Evolutionary conservation across 352 stramenopile species (phyloP), one percentile per base, ranked within the genome.

Genomic region (Phytopythium ostracodes): DNA sequence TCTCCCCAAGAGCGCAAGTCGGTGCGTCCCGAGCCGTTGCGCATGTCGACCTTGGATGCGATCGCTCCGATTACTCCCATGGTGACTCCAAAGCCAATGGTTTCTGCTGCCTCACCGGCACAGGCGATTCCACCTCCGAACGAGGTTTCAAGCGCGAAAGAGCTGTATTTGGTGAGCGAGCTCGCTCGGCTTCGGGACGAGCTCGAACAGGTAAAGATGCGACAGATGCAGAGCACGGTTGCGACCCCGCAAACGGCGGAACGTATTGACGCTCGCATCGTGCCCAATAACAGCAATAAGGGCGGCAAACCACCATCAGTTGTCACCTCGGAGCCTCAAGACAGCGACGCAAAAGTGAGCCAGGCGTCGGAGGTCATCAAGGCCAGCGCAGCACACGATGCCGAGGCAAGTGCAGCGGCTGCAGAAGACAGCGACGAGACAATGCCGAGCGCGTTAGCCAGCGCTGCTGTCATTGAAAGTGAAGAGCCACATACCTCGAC

Each of bases 91-190:
- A 47, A 59, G 22, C 40, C n/a, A 25, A 17, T 8, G 5, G 25
- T 22, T 25, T 5, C n/a, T 22, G 18, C 33, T n/a, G 4, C 33
- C 4, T 4, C 24, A 0, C 8, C 20, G 14, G 2, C 14, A 17
- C 31, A 57, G 10, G 51, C 12, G 18, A 29, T 46, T 5, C 35
- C 24, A 8, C 20, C 54, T 17, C 36, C 54, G 25, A 20, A 8
- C 18, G n/a, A 35, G 17, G 3, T 12, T 8, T 15, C 54, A 24
- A 59, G 40, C 40, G 27, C 66, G 22, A 79, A 75, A 40, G 74
- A 85, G 18, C 50, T 71, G 35, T 60, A 56, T 1, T 60, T 84
- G 31, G 62, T 71, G 35, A 67, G 65, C 1, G 67, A 84, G 44
- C 55, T 81, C 20, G 64, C 54, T 36, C 62, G 67, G 8, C 36